Evolutionary conservation across 495 filamentous ascomycete species (phyloP).

Genomic region (Aspergillus bertholletiae): DNA sequence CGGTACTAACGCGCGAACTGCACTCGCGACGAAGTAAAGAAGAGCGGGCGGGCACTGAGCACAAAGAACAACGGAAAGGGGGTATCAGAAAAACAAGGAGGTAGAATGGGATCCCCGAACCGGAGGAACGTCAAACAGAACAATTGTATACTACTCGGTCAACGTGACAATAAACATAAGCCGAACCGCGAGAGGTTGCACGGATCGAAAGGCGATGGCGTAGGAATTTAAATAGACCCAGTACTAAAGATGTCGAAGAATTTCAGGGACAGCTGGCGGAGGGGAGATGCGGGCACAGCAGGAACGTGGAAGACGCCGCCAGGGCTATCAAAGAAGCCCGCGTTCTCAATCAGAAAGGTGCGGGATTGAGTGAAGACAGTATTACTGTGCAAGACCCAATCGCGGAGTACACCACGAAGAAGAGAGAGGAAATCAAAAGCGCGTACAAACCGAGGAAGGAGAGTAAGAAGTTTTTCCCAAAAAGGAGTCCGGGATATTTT

Average conservation of each 20-base stretch:
- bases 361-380: neutral
- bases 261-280: conserved; percentile 6
- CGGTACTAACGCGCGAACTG: conserved; percentile 9
- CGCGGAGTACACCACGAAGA: neutral
- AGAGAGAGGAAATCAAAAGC: neutral
- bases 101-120: conserved; percentile 6
- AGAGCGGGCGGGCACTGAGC: conserved; percentile 11
- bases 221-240: too few relatives aligned
- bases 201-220: neutral
- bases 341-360: neutral
- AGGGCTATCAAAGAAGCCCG: conserved; percentile 28
- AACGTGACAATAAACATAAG: too few relatives aligned
- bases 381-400: neutral
- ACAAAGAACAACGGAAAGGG: conserved; percentile 20
- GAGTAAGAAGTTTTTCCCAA: neutral
- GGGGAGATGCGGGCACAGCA: conserved; percentile 17
- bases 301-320: conserved; percentile 34
- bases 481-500: neutral
- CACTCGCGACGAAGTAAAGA: conserved; percentile 10
- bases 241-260: conserved; percentile 6
- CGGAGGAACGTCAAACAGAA: conserved; percentile 14
- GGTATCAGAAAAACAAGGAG: conserved; percentile 27
- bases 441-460: neutral
- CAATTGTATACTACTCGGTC: neutral
- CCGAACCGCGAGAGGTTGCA: neutral